A percentile compares a stretch with the other conserved stretches of the same genome.
These are phyloP conservation scores for Neofusicoccum kwambonambiense DNA, from an alignment of 2,329 filamentous ascomycete species.

Conservation along the genomic window DNA sequence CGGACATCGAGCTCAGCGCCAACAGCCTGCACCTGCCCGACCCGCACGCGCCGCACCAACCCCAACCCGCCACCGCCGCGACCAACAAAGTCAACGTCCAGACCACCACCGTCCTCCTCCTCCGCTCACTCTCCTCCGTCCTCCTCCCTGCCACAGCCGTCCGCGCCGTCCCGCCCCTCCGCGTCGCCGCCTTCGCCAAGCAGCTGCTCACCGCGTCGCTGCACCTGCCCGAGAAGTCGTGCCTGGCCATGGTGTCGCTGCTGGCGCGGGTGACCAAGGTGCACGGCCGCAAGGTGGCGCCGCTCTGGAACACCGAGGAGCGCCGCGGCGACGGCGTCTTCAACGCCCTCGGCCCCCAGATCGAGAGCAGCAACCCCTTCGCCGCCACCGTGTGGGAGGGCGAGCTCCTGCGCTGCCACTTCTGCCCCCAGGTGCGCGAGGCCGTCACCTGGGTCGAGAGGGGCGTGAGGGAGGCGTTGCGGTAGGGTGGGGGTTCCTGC, in stretches of 20 bases:
- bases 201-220: constrained; percentile 79
- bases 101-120: constrained; percentile 87
- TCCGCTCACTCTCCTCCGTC: constrained; percentile 79
- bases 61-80: constrained; percentile 31
- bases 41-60: constrained; percentile 48
- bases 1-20: constrained; percentile 79
- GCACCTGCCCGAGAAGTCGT: constrained; percentile 87
- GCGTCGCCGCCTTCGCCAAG: constrained; percentile 90
- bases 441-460: constrained; percentile 50
- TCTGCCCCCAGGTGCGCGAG: constrained; percentile 80
- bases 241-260: constrained; percentile 74
- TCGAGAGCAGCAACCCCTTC: constrained; percentile 88
- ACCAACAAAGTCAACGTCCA: constrained; percentile 85
- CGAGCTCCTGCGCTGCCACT: constrained; percentile 81
- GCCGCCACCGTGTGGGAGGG: constrained; percentile 91
- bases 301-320: constrained; percentile 95
- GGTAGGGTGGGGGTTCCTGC: neutral
- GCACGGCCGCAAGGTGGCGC: constrained; percentile 76
- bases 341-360: constrained; percentile 60
- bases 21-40: constrained; percentile 72
- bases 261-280: constrained; percentile 75
- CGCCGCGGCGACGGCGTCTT: constrained; percentile 86
- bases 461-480: constrained; percentile 1
- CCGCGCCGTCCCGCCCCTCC: constrained; percentile 73
- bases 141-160: constrained; percentile 74